A percentile compares a stretch with the other conserved stretches of the same genome.
Evolutionary conservation across 768 basidiomycete species (phyloP).

Genomic region (Tricholoma flavovirens): DNA sequence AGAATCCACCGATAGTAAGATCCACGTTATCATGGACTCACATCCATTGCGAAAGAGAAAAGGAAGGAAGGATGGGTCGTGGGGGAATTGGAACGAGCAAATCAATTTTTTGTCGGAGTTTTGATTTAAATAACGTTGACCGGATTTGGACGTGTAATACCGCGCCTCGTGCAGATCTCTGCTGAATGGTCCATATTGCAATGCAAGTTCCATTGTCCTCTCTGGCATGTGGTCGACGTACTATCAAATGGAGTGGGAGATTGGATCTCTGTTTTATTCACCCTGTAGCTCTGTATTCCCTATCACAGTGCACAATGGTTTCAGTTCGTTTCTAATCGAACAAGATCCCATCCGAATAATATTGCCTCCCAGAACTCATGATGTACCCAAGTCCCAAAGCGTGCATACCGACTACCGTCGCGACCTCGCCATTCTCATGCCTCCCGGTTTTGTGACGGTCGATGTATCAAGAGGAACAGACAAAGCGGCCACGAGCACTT

Average conservation of each 20-base stretch:
- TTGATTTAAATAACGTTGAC: constrained; percentile 27
- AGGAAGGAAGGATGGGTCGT: constrained; percentile 16
- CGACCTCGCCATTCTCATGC: constrained; percentile 18
- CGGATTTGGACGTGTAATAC: constrained; percentile 1
- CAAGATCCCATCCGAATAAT: background rate
- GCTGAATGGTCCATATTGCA: no score
- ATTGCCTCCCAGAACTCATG: background rate
- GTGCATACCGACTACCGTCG: no score
- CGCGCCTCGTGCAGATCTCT: no score
- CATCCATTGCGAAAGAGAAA: constrained; percentile 39
- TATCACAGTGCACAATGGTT: no score
- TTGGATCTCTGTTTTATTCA: no score
- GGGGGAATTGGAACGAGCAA: constrained; percentile 14
- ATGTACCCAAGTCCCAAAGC: constrained; percentile 6
- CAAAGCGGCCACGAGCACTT: background rate
- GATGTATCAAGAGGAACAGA: background rate
- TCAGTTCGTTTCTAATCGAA: no score
- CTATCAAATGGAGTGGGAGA: no score
- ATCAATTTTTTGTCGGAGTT: constrained; percentile 57
- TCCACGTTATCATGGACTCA: constrained; percentile 23
- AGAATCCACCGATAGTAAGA: constrained; percentile 8
- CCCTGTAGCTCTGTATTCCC: no score
- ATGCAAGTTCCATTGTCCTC: no score
- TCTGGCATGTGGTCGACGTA: no score
- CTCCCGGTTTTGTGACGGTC: constrained; percentile 24